These are phyloP conservation scores for Penicillium sp. DNA, from an alignment of 2,329 filamentous ascomycete species.

Conservation along the genomic window DNA sequence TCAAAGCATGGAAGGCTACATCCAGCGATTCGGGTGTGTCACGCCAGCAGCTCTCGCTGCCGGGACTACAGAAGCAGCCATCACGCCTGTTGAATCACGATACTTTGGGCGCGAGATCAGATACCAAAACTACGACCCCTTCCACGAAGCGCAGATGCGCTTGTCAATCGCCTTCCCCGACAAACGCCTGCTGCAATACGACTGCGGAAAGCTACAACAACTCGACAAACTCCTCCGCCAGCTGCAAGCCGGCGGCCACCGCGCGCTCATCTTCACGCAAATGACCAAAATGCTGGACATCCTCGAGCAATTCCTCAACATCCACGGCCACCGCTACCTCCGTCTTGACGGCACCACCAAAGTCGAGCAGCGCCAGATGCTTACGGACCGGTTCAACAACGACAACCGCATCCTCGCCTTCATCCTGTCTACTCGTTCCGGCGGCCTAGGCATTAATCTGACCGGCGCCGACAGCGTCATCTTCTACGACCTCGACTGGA, in stretches of 20 bases:
- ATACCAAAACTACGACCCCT: constrained; percentile 66
- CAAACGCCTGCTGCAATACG: constrained; percentile 91
- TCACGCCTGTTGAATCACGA: constrained; percentile 60
- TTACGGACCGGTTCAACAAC: constrained; percentile 95
- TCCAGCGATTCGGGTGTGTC: constrained; percentile 87
- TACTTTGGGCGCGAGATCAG: constrained; percentile 44
- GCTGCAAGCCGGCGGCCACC: constrained; percentile 83
- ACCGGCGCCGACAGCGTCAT: constrained; percentile 97
- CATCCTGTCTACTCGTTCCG: constrained; percentile 90
- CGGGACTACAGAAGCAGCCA: constrained; percentile 65
- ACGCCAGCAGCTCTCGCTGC: constrained; percentile 83
- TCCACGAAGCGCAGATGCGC: constrained; percentile 89
- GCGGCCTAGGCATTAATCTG: constrained; percentile 91
- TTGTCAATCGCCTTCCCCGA: constrained; percentile 95
- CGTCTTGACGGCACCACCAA: constrained; percentile 95
- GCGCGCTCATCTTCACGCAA: constrained; percentile 96
- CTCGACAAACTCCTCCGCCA: constrained; percentile 81
- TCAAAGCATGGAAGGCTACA: constrained; percentile 65
- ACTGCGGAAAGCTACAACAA: constrained; percentile 92
- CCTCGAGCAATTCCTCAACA: constrained; percentile 94
- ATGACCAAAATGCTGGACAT: constrained; percentile 99
- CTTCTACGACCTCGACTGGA: constrained; percentile 99
- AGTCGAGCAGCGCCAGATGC: constrained; percentile 88
- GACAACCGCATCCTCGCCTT: constrained; percentile 90
- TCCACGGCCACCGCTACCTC: constrained; percentile 94